phyloP scores from a whole-genome alignment of 2,329 filamentous ascomycete genomes.

The Colletotrichum cuscutae region DNA sequence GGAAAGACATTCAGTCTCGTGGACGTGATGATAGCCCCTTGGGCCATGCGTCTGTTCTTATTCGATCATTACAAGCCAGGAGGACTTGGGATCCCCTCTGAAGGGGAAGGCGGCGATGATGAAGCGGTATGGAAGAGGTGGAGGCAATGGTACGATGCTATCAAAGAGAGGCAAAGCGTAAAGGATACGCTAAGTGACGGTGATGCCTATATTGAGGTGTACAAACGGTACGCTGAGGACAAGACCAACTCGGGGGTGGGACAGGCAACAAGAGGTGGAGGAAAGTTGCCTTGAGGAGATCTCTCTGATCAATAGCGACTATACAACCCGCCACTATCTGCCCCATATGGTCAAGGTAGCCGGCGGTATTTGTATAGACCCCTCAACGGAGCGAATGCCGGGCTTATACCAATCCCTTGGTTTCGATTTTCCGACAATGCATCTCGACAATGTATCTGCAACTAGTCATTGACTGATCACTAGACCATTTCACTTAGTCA shows the following conservation, averaged over 20 bases:
- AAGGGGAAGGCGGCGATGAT: conserved; percentile 50
- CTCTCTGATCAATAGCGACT: background rate
- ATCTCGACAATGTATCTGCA: background rate
- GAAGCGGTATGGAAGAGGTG: conserved; percentile 72
- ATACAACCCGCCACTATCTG: background rate
- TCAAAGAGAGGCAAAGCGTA: conserved; percentile 70
- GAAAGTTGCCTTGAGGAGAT: conserved; percentile 63
- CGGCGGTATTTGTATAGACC: background rate
- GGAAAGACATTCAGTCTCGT: conserved; percentile 72
- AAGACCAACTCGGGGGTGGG: conserved; percentile 70
- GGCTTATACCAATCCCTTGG: background rate
- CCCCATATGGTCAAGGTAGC: background rate
- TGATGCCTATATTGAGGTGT: conserved; percentile 75
- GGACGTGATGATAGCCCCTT: conserved; percentile 78
- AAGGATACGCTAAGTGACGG: conserved; percentile 74
- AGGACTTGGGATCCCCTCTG: conserved; percentile 56
- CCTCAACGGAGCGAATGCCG: background rate
- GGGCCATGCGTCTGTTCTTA: conserved; percentile 77
- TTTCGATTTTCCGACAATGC: background rate
- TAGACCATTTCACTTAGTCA: too few relatives aligned
- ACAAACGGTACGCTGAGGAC: conserved; percentile 74
- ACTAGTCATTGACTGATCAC: background rate
- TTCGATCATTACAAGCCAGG: conserved; percentile 79
- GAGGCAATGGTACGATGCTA: conserved; percentile 70
- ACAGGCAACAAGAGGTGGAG: conserved; percentile 71